Evolutionary conservation across 1,284 basidiomycete species (phyloP).

Genomic region (Ustilago vetiveriae): DNA sequence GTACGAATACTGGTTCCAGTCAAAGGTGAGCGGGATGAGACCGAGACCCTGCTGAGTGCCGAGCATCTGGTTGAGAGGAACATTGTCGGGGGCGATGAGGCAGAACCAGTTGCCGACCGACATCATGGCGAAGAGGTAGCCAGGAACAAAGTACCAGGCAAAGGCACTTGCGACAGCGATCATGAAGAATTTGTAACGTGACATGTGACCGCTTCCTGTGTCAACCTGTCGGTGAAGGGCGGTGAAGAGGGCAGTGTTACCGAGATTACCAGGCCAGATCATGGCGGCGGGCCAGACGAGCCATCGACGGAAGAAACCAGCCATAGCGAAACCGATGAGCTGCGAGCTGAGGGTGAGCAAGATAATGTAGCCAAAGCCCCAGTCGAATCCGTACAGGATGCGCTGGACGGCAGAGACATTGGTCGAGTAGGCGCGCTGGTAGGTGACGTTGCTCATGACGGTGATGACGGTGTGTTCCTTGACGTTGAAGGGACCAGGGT

Average conservation of each 20-base stretch:
- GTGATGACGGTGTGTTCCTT: conserved; percentile 63
- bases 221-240: conserved; percentile 54
- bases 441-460: conserved; percentile 69
- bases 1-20: conserved; percentile 57
- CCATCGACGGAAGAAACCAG: conserved; percentile 57
- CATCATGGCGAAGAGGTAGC: conserved; percentile 57
- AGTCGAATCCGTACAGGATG: conserved; percentile 44
- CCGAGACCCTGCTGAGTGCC: conserved; percentile 54
- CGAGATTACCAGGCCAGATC: conserved; percentile 62
- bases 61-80: conserved; percentile 60
- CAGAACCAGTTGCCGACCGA: conserved; percentile 59
- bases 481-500: conserved; percentile 63
- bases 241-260: conserved; percentile 56
- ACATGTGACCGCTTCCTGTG: conserved; percentile 69
- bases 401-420: conserved; percentile 62
- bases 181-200: conserved; percentile 55
- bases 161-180: conserved; percentile 44
- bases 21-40: conserved; percentile 55
- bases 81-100: conserved; percentile 59
- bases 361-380: conserved; percentile 69
- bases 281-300: conserved; percentile 62
- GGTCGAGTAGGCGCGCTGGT: conserved; percentile 66
- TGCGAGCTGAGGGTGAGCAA: conserved; percentile 69
- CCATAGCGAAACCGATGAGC: conserved; percentile 61
- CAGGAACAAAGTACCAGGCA: conserved; percentile 59